These are phyloP conservation scores for Chlorella sp. DNA, from an alignment of 139 green algal genomes.

Conservation along the genomic window DNA sequence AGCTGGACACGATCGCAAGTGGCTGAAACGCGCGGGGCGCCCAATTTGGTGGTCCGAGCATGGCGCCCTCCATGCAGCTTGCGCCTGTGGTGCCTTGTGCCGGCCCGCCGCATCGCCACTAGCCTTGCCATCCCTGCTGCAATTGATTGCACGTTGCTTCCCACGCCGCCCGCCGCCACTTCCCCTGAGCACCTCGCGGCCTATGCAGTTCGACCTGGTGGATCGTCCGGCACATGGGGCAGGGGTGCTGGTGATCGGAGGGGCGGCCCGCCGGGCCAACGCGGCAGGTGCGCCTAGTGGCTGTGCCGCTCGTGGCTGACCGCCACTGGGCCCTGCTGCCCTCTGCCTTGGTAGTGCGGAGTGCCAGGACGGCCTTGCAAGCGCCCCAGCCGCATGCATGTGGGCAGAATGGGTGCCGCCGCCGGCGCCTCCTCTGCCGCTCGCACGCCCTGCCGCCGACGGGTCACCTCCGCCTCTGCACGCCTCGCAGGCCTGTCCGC, in stretches of 20 bases:
- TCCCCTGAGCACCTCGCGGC: too few species aligned
- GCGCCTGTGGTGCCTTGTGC: too few species aligned
- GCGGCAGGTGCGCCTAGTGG: neutral
- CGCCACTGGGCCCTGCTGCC: neutral
- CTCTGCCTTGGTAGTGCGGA: neutral
- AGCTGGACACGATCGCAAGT: neutral
- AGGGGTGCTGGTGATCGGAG: neutral
- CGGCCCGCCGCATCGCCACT: too few species aligned
- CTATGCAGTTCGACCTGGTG: neutral
- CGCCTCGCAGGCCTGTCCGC: too few species aligned
- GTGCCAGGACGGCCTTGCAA: neutral
- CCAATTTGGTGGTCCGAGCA: neutral
- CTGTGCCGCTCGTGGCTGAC: neutral
- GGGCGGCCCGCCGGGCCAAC: neutral
- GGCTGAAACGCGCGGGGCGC: neutral
- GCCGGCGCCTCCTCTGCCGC: neutral
- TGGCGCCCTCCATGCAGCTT: neutral
- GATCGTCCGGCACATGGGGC: neutral
- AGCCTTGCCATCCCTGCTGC: too few species aligned
- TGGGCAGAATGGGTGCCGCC: neutral
- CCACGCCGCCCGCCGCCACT: too few species aligned
- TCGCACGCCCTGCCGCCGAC: neutral
- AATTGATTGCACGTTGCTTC: too few species aligned
- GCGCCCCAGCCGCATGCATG: neutral
- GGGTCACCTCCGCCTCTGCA: neutral